Base-by-base conservation (phyloP, 148 eudicot genomes). In the Rhododendron henanense region DNA sequence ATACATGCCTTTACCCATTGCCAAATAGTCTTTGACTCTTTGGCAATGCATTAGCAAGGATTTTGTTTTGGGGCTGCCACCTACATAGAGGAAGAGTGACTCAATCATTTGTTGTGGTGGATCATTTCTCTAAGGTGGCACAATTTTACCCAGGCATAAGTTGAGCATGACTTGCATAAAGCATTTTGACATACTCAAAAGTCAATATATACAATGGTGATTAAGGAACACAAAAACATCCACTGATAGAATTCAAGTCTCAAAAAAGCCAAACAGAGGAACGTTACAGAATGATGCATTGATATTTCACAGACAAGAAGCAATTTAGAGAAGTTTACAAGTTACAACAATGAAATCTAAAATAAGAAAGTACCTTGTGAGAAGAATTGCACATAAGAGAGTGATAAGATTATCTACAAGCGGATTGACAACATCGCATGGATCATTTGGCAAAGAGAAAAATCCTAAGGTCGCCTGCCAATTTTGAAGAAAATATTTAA, bases 381-480 rank as follows among this genome's bases (percentile, higher is more conserved):
- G 93, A 87, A 97, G 95, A 79, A 97, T 93, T 81, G 98, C 91
- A 87, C 98, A 97, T 33, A 97, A 86, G 55, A 97, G 96, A 83
- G 93, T 91, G 61, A 93, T 94, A 81, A 97, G 99, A 73, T 94
- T 97, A 87, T 93, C 96, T 85, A 94, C 93, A 25, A 97, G 98
- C 83, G 93, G 94, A 86, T 90, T 84, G 77, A 95, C 87, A 85
- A 94, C 95, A 84, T 92, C 98, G 28, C 93, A 88, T 79, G 99
- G 98, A 82, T 97, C 95, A 91, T 91, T 90, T 71, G 99, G 96
- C 85, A 94, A 91, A 89, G 96, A 93, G 82, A 97, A 97, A 88
- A 95, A 97, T 18, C 99, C 98, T 79, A 97, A 81, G 63, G 98
- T 93, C 28, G 99, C 99, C 99, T 97, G 96, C 85, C 83, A 90